A percentile compares a stretch with the other conserved stretches of the same genome.
Conservation (phyloP, 2,329 filamentous ascomycete genomes). For the Cercospora nicotianae region DNA sequence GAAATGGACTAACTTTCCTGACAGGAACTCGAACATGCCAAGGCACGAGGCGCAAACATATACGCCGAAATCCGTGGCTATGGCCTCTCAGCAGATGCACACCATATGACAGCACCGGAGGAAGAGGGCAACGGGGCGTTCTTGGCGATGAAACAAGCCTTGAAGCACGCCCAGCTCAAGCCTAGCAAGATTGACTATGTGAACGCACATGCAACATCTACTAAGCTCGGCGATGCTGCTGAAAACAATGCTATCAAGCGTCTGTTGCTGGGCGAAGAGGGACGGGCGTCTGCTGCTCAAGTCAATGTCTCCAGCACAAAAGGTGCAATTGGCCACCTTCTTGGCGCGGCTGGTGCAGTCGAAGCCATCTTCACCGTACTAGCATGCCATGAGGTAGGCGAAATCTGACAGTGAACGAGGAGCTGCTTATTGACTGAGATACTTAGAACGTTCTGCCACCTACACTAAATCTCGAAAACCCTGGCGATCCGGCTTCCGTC, state of each 20-base stretch:
- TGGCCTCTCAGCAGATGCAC: constrained; percentile 83
- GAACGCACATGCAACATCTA: constrained; percentile 94
- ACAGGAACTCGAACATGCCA: constrained; percentile 81
- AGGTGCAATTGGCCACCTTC: constrained; percentile 84
- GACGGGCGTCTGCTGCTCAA: constrained; percentile 59
- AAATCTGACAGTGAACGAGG: not conserved
- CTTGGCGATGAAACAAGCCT: constrained; percentile 79
- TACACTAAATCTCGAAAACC: constrained; percentile 75
- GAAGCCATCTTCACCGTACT: constrained; percentile 85
- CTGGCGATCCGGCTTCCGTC: constrained; percentile 58
- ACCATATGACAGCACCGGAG: constrained; percentile 90
- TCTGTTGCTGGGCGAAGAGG: constrained; percentile 72
- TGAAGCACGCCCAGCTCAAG: constrained; percentile 68
- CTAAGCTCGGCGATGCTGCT: constrained; percentile 78
- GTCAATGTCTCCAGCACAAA: constrained; percentile 93
- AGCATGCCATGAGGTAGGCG: constrained; percentile 71
- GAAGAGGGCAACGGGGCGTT: constrained; percentile 79
- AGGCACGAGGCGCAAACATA: constrained; percentile 71
- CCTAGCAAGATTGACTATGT: constrained; percentile 81
- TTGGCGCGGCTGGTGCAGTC: constrained; percentile 87
- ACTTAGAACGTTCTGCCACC: constrained; percentile 74
- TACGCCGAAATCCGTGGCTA: constrained; percentile 91
- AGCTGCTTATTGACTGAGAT: constrained; percentile 2
- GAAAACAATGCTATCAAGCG: constrained; percentile 81
- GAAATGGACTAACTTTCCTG: constrained; percentile 13